These are phyloP conservation scores for Paraphoma chrysanthemicola DNA, from an alignment of 2,329 filamentous ascomycete genomes.

Conservation along the genomic window DNA sequence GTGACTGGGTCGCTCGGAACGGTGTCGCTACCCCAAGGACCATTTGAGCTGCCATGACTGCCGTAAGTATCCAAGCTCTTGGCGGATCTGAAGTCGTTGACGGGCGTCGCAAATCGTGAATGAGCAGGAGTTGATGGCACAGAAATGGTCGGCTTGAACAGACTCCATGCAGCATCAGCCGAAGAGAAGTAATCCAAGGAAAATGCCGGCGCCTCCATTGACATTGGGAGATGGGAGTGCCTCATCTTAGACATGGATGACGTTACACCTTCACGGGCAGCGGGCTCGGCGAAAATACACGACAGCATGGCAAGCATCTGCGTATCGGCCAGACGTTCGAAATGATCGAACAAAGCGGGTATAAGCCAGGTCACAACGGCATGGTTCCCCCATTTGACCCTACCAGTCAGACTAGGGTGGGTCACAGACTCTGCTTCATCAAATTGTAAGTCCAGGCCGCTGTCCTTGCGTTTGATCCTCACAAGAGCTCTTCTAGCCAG, in stretches of 20 bases:
- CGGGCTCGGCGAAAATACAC: slow-evolving; percentile 63
- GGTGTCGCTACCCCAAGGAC: slow-evolving; percentile 54
- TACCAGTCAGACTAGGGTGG: slow-evolving; percentile 50
- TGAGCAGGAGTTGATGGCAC: slow-evolving; percentile 40
- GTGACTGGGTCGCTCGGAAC: slow-evolving; percentile 55
- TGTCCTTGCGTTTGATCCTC: slow-evolving; percentile 58
- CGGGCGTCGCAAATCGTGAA: slow-evolving; percentile 39
- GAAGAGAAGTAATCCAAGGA: slow-evolving; percentile 57
- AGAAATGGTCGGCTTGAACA: slow-evolving; percentile 48
- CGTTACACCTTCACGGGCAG: slow-evolving; percentile 49
- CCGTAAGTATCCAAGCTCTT: slow-evolving; percentile 51
- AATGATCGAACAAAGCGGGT: slow-evolving; percentile 64
- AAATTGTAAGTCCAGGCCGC: slow-evolving; percentile 56
- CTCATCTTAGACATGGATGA: slow-evolving; percentile 45
- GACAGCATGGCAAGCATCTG: slow-evolving; percentile 73
- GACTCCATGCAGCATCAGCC: slow-evolving; percentile 52
- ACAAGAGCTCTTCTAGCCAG: slow-evolving; percentile 70
- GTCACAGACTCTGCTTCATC: slow-evolving; percentile 51
- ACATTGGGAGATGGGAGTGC: slow-evolving; percentile 48
- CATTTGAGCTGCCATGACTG: slow-evolving; percentile 59
- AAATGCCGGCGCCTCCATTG: slow-evolving; percentile 53
- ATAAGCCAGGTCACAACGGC: slow-evolving; percentile 65
- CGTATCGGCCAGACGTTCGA: slow-evolving; percentile 66
- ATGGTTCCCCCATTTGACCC: slow-evolving; percentile 64
- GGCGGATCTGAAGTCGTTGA: slow-evolving; percentile 37